phyloP scores from a whole-genome alignment of 2,329 filamentous ascomycete species.

The Arthrobotrys entomopaga region DNA sequence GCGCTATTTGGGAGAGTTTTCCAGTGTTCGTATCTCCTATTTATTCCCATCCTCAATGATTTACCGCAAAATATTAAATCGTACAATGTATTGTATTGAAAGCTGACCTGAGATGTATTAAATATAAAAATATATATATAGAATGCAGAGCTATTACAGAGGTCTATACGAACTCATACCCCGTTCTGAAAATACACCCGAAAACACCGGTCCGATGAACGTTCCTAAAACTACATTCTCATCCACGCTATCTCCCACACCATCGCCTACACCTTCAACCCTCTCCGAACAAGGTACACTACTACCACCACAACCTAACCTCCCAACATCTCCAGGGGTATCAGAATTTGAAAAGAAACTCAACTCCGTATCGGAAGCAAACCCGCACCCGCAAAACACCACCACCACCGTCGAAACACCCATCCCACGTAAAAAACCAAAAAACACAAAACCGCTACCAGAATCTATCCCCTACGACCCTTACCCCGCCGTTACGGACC shows the following conservation, averaged over 20 bases:
- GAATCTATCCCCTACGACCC: conserved; percentile 68
- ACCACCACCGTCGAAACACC: too few relatives aligned
- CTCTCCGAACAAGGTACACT: conserved; percentile 57
- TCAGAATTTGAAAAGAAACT: too few relatives aligned
- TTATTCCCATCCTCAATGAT: background rate
- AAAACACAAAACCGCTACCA: conserved; percentile 60
- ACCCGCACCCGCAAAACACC: too few relatives aligned
- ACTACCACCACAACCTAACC: conserved; percentile 25
- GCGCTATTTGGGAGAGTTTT: conserved; percentile 48
- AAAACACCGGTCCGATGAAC: conserved; percentile 76
- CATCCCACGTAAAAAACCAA: conserved; percentile 58
- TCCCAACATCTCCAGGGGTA: conserved; percentile 55
- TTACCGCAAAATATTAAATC: too few relatives aligned
- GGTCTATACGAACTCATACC: conserved; percentile 79
- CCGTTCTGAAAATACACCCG: conserved; percentile 74
- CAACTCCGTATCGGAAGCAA: too few relatives aligned
- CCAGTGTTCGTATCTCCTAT: conserved; percentile 18
- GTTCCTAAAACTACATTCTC: conserved; percentile 60
- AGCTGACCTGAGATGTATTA: too few relatives aligned
- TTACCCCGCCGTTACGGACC: conserved; percentile 70
- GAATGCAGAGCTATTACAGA: conserved; percentile 84
- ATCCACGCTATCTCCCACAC: too few relatives aligned
- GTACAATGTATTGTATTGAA: too few relatives aligned
- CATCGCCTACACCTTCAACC: too few relatives aligned
- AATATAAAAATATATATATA: too few relatives aligned